A percentile compares a stretch with the other conserved stretches of the same genome.
Conservation (phyloP, 140 eudicot genomes). For the Stevia rebaudiana region DNA sequence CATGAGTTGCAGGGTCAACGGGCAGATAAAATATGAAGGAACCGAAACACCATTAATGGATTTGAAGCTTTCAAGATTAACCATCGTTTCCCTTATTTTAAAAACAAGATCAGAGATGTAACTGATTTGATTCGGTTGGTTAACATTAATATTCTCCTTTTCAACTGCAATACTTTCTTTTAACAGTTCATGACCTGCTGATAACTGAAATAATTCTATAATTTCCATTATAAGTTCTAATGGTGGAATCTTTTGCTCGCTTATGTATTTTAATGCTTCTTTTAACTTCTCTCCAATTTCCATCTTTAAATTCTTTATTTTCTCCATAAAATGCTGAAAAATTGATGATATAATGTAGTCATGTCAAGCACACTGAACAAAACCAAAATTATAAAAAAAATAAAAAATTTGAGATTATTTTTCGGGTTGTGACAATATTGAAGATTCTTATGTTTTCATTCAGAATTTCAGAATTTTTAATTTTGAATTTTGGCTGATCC, state of each 20-base stretch:
- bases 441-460: no score
- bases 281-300: slow-evolving; percentile 43
- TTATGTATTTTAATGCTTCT: slow-evolving; percentile 40
- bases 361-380: neutral
- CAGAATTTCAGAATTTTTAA: neutral
- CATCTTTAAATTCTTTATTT: slow-evolving; percentile 41
- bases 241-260: slow-evolving; percentile 35
- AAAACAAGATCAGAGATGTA: slow-evolving; percentile 39
- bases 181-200: slow-evolving; percentile 50
- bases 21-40: slow-evolving; percentile 82
- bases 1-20: slow-evolving; percentile 81
- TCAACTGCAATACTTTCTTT: slow-evolving; percentile 71
- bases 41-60: slow-evolving; percentile 43
- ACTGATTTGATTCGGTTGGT: slow-evolving; percentile 34
- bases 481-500: neutral
- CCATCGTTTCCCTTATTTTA: slow-evolving; percentile 53
- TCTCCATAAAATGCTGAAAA: slow-evolving; percentile 59
- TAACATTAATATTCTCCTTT: slow-evolving; percentile 50
- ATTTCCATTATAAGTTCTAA: slow-evolving; percentile 34
- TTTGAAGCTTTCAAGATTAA: slow-evolving; percentile 46
- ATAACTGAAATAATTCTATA: slow-evolving; percentile 40
- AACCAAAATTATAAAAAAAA: slow-evolving; percentile 6
- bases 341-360: slow-evolving; percentile 11
- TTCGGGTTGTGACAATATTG: neutral
- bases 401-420: neutral